These are phyloP conservation scores for Neurospora tetrasperma DNA, from an alignment of 495 filamentous ascomycete genomes.

Conservation along the genomic window DNA sequence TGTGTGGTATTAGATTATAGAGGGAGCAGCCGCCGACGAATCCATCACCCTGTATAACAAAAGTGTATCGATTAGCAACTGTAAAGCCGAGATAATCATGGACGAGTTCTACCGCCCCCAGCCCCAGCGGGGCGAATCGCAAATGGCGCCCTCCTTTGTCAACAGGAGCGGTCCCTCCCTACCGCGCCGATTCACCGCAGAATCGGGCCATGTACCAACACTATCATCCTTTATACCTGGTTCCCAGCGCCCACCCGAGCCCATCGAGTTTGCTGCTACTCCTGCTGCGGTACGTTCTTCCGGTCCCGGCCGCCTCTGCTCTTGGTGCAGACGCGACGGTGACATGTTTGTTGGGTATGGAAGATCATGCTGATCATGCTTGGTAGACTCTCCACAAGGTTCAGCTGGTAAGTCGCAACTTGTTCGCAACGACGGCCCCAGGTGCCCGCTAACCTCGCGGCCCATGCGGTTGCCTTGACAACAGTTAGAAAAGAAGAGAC, in stretches of 20 bases:
- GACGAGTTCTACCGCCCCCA: constrained; percentile 59
- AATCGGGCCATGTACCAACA: constrained; percentile 75
- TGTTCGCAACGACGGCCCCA: not conserved
- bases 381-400: constrained; percentile 46
- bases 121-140: constrained; percentile 57
- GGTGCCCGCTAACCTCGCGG: constrained; percentile 9
- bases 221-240: constrained; percentile 55
- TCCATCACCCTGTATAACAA: constrained; percentile 37
- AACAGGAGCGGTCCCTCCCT: constrained; percentile 52
- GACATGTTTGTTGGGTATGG: not conserved
- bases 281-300: constrained; percentile 26
- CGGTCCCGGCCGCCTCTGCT: not conserved
- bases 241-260: constrained; percentile 28
- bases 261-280: constrained; percentile 33
- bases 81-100: constrained; percentile 27
- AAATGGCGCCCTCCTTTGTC: constrained; percentile 55
- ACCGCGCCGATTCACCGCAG: constrained; percentile 89
- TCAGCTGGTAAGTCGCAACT: constrained; percentile 42
- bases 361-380: constrained; percentile 5
- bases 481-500: constrained; percentile 85
- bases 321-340: not conserved
- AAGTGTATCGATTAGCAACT: constrained; percentile 28
- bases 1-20: constrained; percentile 12
- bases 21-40: constrained; percentile 20
- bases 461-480: constrained; percentile 3